These are phyloP conservation scores for Senna siamea DNA, from an alignment of 306 rosid genomes.

Conservation along the genomic window DNA sequence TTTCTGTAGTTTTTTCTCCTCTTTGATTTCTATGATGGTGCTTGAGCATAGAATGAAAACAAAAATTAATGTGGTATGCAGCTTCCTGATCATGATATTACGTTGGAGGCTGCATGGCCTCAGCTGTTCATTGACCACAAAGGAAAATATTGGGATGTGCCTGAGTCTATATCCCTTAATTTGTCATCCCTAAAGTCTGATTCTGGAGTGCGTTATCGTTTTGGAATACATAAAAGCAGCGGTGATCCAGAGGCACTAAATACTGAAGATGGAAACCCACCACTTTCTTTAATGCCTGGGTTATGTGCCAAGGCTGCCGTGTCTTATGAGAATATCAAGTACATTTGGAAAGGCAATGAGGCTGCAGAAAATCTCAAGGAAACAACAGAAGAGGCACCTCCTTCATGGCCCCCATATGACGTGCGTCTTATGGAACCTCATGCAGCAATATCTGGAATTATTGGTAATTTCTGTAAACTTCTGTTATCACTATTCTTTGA, in stretches of 20 bases:
- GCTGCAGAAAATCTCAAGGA: conserved; percentile 35
- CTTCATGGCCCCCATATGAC: conserved; percentile 59
- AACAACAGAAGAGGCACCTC: conserved; percentile 32
- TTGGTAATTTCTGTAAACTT: conserved; percentile 59
- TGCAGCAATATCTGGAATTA: conserved; percentile 72
- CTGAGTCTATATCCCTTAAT: conserved; percentile 75
- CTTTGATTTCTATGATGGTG: conserved; percentile 2
- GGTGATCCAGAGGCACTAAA: conserved; percentile 66
- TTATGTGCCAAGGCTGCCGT: conserved; percentile 80
- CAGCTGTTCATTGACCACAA: conserved; percentile 85
- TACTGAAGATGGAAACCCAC: conserved; percentile 47
- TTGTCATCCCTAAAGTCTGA: conserved; percentile 62
- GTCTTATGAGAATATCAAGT: conserved; percentile 64
- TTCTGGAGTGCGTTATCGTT: conserved; percentile 74
- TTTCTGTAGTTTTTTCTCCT: neutral
- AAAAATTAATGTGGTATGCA: conserved; percentile 43
- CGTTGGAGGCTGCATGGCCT: conserved; percentile 90
- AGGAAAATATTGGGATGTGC: conserved; percentile 91
- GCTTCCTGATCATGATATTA: conserved; percentile 80
- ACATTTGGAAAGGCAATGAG: conserved; percentile 66
- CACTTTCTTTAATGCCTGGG: conserved; percentile 71
- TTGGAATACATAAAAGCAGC: conserved; percentile 76
- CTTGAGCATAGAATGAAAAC: conserved; percentile 19
- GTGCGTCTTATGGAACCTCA: conserved; percentile 70
- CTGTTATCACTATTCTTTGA: conserved; percentile 17